These are phyloP conservation scores for Daucus carota DNA, from an alignment of 129 eudicot species.

Conservation along the genomic window DH1_v3.0 NC_030388.2:19448501-19449000, in stretches of 20 bases:
- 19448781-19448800: slow-evolving; percentile 96
- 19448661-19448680: background rate
- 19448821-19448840: slow-evolving; percentile 85
- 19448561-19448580: background rate
- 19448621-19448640: background rate
- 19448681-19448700: background rate
- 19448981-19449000: slow-evolving; percentile 82
- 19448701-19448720: background rate
- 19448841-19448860: background rate
- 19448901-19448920: background rate
- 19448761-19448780: slow-evolving; percentile 29
- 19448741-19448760: background rate
- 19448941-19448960: slow-evolving; percentile 98
- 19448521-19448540: background rate
- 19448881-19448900: background rate
- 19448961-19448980: slow-evolving; percentile 93
- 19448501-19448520: background rate
- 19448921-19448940: slow-evolving; percentile 70
- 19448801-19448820: slow-evolving; percentile 97
- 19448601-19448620: background rate
- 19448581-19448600: background rate
- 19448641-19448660: background rate
- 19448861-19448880: background rate
- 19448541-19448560: background rate
- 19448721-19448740: background rate